Evolutionary conservation across 116 monocot genomes (phyloP).

Genomic region (Zostera marina): DNA sequence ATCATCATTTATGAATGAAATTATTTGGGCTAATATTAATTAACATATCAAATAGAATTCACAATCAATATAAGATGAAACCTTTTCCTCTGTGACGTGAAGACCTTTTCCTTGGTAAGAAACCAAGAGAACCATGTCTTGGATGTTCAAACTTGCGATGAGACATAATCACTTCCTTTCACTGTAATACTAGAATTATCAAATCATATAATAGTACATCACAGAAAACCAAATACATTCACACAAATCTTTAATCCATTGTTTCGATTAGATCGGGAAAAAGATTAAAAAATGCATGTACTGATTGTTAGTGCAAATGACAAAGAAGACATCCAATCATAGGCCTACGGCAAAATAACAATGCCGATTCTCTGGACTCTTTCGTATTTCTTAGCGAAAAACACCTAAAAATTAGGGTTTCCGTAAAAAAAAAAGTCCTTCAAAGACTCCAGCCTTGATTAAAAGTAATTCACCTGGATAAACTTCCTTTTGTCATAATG

Average conservation of each 20-base stretch:
- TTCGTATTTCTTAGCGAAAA: constrained; percentile 32
- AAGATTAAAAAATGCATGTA: no score
- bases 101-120: constrained; percentile 45
- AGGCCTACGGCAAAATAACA: constrained; percentile 44
- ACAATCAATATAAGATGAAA: constrained; percentile 1
- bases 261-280: no score
- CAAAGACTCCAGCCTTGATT: constrained; percentile 70
- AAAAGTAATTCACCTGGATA: background rate
- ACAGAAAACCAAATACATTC: background rate
- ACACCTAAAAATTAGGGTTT: constrained; percentile 2
- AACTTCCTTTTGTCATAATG: background rate
- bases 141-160: constrained; percentile 62
- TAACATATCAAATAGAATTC: background rate
- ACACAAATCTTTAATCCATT: no score
- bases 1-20: no score
- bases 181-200: constrained; percentile 3
- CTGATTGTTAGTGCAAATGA: background rate
- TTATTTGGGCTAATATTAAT: no score
- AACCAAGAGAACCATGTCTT: constrained; percentile 47
- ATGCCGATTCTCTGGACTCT: constrained; percentile 55
- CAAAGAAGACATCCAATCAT: constrained; percentile 17
- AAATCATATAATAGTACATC: background rate
- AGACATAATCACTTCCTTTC: constrained; percentile 18
- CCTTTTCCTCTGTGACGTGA: constrained; percentile 54
- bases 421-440: constrained; percentile 23